phyloP scores from a whole-genome alignment of 495 filamentous ascomycete species.

The Aspergillus taichungensis region DNA sequence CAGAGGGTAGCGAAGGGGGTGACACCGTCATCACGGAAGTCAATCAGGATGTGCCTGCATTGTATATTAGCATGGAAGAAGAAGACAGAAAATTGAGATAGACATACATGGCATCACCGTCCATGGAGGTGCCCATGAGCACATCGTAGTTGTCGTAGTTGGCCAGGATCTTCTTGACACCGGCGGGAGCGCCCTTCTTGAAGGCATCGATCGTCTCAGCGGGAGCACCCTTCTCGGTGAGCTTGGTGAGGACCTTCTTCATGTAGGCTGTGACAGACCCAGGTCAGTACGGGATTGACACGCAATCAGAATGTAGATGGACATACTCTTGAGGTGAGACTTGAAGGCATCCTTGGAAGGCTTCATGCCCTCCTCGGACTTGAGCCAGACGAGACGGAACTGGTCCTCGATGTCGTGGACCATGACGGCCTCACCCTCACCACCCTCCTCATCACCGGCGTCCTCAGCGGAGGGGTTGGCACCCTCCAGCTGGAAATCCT shows the following conservation, averaged over 20 bases:
- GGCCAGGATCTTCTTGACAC: constrained; percentile 67
- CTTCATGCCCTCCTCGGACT: constrained; percentile 52
- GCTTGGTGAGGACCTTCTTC: constrained; percentile 67
- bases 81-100: not conserved
- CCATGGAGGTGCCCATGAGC: constrained; percentile 83
- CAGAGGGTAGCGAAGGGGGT: constrained; percentile 86
- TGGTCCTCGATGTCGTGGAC: constrained; percentile 94
- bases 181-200: constrained; percentile 60
- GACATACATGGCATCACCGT: constrained; percentile 81
- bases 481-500: constrained; percentile 81
- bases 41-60: constrained; percentile 78
- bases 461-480: constrained; percentile 97
- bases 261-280: constrained; percentile 58
- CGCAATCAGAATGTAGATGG: not conserved
- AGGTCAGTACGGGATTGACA: not conserved
- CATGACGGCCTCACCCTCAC: constrained; percentile 40
- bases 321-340: constrained; percentile 69
- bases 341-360: constrained; percentile 70
- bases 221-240: constrained; percentile 52
- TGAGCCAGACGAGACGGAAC: constrained; percentile 74
- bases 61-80: constrained; percentile 7
- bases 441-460: constrained; percentile 65
- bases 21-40: constrained; percentile 92
- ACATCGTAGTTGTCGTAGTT: constrained; percentile 96
- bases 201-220: constrained; percentile 63